These are phyloP conservation scores for Narthecium ossifragum DNA, from an alignment of 106 monocot genomes.

Conservation along the genomic window DNA sequence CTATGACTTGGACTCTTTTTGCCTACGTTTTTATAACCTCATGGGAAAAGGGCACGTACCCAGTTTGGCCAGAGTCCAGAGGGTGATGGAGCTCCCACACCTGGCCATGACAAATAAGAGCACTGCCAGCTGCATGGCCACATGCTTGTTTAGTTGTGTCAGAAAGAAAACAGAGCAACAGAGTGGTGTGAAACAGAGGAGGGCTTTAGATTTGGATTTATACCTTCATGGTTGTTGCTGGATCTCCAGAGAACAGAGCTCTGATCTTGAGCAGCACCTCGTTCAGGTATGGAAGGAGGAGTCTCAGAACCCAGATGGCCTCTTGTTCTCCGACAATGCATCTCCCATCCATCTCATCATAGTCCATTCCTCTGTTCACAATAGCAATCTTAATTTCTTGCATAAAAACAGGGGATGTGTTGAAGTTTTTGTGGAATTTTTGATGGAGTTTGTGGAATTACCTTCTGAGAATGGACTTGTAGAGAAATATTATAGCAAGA, in stretches of 20 bases:
- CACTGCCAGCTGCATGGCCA: constrained; percentile 57
- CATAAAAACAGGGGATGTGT: not conserved
- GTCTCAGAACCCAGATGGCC: constrained; percentile 52
- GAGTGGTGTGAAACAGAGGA: not conserved
- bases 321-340: constrained; percentile 79
- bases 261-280: constrained; percentile 62
- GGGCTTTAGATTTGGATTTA: not conserved
- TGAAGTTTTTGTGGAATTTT: not conserved
- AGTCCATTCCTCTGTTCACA: constrained; percentile 39
- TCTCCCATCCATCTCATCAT: constrained; percentile 18
- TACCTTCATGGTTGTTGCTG: constrained; percentile 92
- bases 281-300: constrained; percentile 78
- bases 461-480: constrained; percentile 72
- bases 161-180: not conserved
- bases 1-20: too few relatives aligned
- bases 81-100: constrained; percentile 71
- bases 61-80: constrained; percentile 67
- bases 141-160: not conserved
- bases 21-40: too few relatives aligned
- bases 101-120: constrained; percentile 77
- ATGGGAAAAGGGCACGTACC: constrained; percentile 53
- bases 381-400: too few relatives aligned
- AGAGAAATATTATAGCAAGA: constrained; percentile 65
- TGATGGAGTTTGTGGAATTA: constrained; percentile 7
- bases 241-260: constrained; percentile 85